Base-by-base conservation (phyloP, 1,139 yeast species). In the Zhuliangozyma blackwelliae region DNA sequence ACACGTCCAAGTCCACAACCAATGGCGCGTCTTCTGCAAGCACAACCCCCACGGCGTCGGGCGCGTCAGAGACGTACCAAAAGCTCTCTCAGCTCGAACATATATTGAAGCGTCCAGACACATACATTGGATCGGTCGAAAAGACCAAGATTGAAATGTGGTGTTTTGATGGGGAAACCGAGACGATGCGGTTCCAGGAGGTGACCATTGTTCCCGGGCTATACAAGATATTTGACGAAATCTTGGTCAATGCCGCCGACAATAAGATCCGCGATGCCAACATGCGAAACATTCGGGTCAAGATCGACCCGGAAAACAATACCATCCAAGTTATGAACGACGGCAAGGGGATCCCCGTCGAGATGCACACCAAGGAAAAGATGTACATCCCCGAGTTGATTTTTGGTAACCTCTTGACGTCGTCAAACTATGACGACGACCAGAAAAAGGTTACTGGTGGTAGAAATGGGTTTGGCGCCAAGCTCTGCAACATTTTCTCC, bases 391-490 rank as follows among this genome's bases (percentile, higher is more conserved):
- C 99, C 1, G 96, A 94, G 59, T 75, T 94, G 63, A 94, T 94
- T 51, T 94, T 94, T 61, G 99, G 99, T 41, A 89, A 92, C 55
- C 75, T 94, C 45, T 75, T 94, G 50, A 94, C 98, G 0, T 90
- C 97, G 2, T 87, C 96, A 26, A 94, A 94, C 61, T 94, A 94
- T 59, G 96, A 94, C 57, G 98, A 94, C 57, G 79, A 92, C 47
- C 85, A 92, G 54, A 87, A 86, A 64, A 94, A 94, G 59, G 97
- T 94, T 22, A 88, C 96, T 2, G 99, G 98, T 68, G 99, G 99
- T 61, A 79, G 99, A 70, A 94, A 94, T 57, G 98, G 98, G 47
- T 94, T 79, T 57, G 99, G 99, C 62, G 98, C 99, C 34, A 94
- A 94, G 58, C 68, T 70, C 41, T 94, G 59, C 87, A 85, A 94